Evolutionary conservation across 2,329 filamentous ascomycete genomes (phyloP), one percentile per base, ranked within the genome.

Genomic region (Fusarium lyarnte): DNA sequence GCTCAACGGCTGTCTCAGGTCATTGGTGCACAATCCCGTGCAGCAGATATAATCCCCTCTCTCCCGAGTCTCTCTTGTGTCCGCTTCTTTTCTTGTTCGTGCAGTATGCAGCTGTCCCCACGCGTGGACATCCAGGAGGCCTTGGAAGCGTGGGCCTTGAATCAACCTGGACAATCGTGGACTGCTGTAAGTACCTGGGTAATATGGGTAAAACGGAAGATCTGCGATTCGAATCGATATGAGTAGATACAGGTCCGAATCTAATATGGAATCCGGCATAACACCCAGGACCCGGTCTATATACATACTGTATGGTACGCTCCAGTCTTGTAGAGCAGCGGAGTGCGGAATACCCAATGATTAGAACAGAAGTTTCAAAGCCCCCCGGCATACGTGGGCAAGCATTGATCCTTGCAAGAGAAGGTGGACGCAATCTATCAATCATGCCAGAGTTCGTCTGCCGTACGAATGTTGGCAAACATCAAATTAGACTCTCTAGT

Each of bases 1-100:
- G 43, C 45, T 41, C 59, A 58, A 60, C 69, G 57, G 64, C 51
- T 73, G 75, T 77, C 75, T 77, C 75, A 77, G 74, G 75, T 77
- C 39, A 63, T 69, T 49, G 73, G 66, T 63, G 64, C 66, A 72
- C 74, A 69, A 75, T 75, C 68, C 70, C 57, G 59, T 52, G 64
- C 74, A 70, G 58, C 63, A 65, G 59, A 60, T 65, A 64, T 45
- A 66, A 67, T 63, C 57, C 58, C 57, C 61, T 61, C 49, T 55
- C 59, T 63, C 57, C 59, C 57, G 49, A 58, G 54, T 70, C 46
- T 58, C 49, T 74, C 55, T 43, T 69, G 41, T 55, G 52, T 66
- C 61, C 62, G 61, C 61, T 70, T 51, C 41, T 58, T 42, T 53
- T 69, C 55, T 72, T 58, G 71, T 65, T 70, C 36, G 74, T 70